Base-by-base conservation (phyloP, 805 yeast genomes). In the Sungouiella blattae region DNA sequence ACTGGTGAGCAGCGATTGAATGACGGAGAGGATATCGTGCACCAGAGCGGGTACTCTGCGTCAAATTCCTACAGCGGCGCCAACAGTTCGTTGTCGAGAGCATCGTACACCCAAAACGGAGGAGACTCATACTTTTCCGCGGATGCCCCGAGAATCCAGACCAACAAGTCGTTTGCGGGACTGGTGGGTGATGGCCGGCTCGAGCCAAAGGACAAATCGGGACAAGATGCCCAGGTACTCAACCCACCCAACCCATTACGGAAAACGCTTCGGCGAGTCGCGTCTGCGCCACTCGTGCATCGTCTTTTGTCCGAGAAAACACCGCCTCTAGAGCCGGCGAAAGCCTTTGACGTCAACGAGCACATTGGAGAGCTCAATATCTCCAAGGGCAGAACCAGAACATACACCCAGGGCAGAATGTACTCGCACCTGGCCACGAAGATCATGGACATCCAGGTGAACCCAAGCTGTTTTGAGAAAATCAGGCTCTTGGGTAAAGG, bases 401-500 rank as follows among this genome's bases (percentile, higher is more conserved):
- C 71, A 1, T 51, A 55, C 28, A 65, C 71, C 6, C 70, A 58
- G 37, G 71, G 65, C 27, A 68, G 94, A 43, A 77, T 80, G 44
- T 85, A 85, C 52, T 79, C 88, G 13, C 74, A 81, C 40, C 80
- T 81, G 44, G 78, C 96, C 9, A 83, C 83, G 36, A 85, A 80
- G 51, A 73, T 80, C 24, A 71, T 78, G 37, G 83, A 80, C 43
- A 87, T 83, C 7, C 87, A 84, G 52, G 99, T 94, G 14, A 76
- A 82, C 5, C 94, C 95, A 2, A 75, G 77, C 29, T 83, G 93
- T 18, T 93, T 93, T 57, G 96, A 89, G 47, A 91, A 87, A 56
- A 77, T 93, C 35, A 78, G 86, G 47, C 64, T 93, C n/a, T 64
- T 93, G 32, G 99, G 99, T 4, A 87, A 87, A 55, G 99, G 99